A percentile compares a stretch with the other conserved stretches of the same genome.
These are phyloP conservation scores for Exophiala aquamarina DNA, from an alignment of 2,329 filamentous ascomycete genomes.

Conservation along the genomic window DNA sequence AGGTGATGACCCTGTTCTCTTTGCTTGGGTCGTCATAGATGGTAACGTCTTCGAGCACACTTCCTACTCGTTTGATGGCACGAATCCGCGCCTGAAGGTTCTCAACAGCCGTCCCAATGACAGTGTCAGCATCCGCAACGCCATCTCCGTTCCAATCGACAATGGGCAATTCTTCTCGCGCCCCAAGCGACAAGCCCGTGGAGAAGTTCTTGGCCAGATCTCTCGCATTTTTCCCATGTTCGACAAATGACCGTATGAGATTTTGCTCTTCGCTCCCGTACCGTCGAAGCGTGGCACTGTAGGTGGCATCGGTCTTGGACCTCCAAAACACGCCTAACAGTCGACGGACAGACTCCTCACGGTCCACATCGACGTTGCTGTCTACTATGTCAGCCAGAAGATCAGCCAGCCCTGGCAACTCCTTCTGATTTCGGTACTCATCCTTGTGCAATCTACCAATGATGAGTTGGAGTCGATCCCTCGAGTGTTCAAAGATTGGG, in stretches of 20 bases:
- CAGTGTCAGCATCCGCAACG: too few species aligned
- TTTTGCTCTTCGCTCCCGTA: background rate
- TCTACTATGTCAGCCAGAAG: background rate
- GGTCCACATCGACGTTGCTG: background rate
- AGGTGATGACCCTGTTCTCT: constrained; percentile 36
- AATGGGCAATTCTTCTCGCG: background rate
- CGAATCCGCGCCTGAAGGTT: too few species aligned
- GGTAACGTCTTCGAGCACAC: background rate
- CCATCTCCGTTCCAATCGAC: background rate
- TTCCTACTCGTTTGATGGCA: background rate
- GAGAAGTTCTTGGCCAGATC: background rate
- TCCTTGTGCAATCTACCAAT: background rate
- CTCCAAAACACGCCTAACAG: background rate
- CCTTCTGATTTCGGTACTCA: background rate
- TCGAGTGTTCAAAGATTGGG: too few species aligned
- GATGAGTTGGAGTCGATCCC: background rate
- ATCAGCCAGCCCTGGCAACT: constrained; percentile 1
- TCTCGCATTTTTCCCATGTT: background rate
- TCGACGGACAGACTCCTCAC: background rate
- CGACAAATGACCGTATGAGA: background rate
- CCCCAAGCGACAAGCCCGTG: background rate
- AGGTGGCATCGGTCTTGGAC: constrained; percentile 3
- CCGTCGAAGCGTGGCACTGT: background rate
- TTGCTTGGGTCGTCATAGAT: constrained; percentile 35
- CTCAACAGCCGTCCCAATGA: too few species aligned